Conservation (phyloP, 139 green algal genomes). For the Volvox reticuliferus region DNA sequence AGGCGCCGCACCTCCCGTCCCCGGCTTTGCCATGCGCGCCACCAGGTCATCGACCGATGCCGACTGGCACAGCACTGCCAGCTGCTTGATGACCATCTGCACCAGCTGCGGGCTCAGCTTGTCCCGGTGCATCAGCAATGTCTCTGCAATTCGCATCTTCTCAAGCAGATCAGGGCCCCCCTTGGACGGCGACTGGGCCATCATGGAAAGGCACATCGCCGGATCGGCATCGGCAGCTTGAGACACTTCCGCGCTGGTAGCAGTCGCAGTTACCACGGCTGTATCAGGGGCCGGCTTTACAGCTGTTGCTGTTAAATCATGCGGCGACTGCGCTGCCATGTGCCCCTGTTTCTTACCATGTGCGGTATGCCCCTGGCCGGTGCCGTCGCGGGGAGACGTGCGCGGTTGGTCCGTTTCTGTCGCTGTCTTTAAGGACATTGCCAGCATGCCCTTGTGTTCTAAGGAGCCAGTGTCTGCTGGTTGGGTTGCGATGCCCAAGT, state of each 20-base stretch:
- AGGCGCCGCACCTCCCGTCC: background rate
- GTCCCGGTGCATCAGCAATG: constrained; percentile 21
- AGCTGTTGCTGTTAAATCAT: too few species aligned
- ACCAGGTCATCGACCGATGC: constrained; percentile 44
- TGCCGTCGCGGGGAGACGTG: background rate
- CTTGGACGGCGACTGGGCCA: constrained; percentile 3
- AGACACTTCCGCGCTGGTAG: too few species aligned
- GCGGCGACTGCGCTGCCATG: too few species aligned
- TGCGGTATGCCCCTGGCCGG: too few species aligned
- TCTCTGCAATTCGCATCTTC: constrained; percentile 18
- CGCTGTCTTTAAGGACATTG: too few species aligned
- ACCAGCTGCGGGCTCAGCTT: background rate
- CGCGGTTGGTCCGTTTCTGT: too few species aligned
- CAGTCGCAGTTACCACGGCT: background rate
- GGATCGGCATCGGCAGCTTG: background rate
- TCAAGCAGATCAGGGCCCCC: constrained; percentile 6
- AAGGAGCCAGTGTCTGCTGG: background rate
- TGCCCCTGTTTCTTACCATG: background rate
- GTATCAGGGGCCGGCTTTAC: too few species aligned
- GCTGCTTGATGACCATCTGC: constrained; percentile 13
- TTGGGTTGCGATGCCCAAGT: background rate
- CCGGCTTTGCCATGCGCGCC: background rate
- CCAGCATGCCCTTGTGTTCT: background rate
- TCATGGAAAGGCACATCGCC: background rate
- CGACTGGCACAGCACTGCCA: constrained; percentile 38